phyloP scores from a whole-genome alignment of 1,139 yeast genomes.

The Taphrina populina region DNA sequence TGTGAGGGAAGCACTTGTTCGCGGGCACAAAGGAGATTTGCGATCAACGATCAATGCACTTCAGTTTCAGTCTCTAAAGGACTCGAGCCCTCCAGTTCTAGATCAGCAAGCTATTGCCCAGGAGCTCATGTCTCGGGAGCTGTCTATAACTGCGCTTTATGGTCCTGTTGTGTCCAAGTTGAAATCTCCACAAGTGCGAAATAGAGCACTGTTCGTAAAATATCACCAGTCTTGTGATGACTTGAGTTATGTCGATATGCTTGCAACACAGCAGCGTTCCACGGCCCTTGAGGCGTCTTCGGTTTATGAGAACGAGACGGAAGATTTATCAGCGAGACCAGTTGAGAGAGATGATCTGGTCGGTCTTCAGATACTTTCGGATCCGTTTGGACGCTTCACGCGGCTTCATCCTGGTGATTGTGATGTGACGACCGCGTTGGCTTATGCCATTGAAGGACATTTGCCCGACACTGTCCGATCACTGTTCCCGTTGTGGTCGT shows the following conservation, averaged over 20 bases:
- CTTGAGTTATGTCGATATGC: neutral
- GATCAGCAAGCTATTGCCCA: neutral
- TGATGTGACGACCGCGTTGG: neutral
- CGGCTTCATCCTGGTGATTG: conserved; percentile 14
- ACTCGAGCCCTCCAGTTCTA: too few relatives aligned
- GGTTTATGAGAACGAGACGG: conserved; percentile 13
- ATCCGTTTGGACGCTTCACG: conserved; percentile 17
- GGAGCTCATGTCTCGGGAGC: conserved; percentile 8
- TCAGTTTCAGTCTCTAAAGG: neutral
- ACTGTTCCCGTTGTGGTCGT: conserved; percentile 4
- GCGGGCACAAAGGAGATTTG: neutral
- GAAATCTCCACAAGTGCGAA: neutral
- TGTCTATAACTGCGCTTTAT: neutral
- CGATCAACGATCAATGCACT: conserved; percentile 8
- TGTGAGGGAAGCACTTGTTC: neutral
- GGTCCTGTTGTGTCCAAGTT: neutral
- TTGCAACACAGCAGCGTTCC: conserved; percentile 12
- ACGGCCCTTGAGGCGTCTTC: neutral
- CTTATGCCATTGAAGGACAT: neutral
- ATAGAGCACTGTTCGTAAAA: neutral
- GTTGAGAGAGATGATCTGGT: conserved; percentile 3
- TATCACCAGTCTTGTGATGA: neutral
- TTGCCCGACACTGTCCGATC: neutral
- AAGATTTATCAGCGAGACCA: conserved; percentile 4
- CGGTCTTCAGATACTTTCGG: conserved; percentile 5